Evolutionary conservation across 140 eudicot species (phyloP), one percentile per base, ranked within the genome.

Genomic region (Oenanthe javanica): DNA sequence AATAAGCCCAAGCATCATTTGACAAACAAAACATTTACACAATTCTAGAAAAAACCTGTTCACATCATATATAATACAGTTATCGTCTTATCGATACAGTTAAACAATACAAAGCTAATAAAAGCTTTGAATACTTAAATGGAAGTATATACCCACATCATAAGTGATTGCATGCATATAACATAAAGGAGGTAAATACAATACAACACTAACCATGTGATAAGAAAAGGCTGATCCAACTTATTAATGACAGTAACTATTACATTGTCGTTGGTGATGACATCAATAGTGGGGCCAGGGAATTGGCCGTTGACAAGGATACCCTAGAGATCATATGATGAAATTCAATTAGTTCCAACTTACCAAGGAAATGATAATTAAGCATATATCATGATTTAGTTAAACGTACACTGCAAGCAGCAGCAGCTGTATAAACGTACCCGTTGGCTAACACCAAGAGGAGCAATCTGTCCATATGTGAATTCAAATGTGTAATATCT

Each of bases 271-370:
- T 94, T 94, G 66, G 98, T 94, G 66, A 89, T 80, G 55, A 83
- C 83, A 66, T 90, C 86, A n/a, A 94, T 81, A 15, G 87, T 87
- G 3, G 98, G 98, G 42, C 91, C 98, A 0, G 98, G 98, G 77
- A 94, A 94, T 49, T 89, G 85, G 2, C 96, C 97, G 48, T 94
- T 94, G 63, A 94, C 87, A 2, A 92, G 93, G 63, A 92, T 94
- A 38, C 82, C 98, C 98, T 94, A 86, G 82, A 83, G n/a, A 2
- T 36, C 38, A 86, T 21, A 74, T 57, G 18, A n/a, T n/a, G n/a
- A n/a, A n/a, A n/a, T n/a, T n/a, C n/a, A n/a, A n/a, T n/a, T n/a
- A n/a, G n/a, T n/a, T n/a, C n/a, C n/a, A n/a, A n/a, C n/a, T n/a
- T n/a, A n/a, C n/a, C n/a, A n/a, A n/a, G n/a, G n/a, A n/a, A n/a